phyloP scores from a whole-genome alignment of 2,329 filamentous ascomycete species.

The Sporothrix inflata region DNA sequence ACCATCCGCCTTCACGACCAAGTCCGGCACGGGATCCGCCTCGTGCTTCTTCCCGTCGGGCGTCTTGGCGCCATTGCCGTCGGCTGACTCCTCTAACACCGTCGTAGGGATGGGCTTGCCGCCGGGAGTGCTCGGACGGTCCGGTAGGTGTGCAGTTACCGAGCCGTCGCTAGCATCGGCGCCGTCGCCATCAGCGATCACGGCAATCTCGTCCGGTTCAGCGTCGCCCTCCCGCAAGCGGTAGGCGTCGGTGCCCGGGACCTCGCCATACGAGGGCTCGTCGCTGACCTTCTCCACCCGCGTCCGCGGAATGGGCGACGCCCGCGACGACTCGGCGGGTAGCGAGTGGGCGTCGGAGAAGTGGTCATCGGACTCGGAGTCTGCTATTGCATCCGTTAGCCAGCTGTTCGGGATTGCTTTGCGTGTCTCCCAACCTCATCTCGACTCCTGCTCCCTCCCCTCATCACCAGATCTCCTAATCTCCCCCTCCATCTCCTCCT shows the following conservation, averaged over 20 bases:
- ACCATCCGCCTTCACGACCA: constrained; percentile 53
- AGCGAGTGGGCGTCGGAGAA: constrained; percentile 68
- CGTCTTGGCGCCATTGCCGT: constrained; percentile 50
- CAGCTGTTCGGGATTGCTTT: neutral
- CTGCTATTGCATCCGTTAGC: constrained; percentile 40
- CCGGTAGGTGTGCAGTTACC: neutral
- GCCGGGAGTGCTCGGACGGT: constrained; percentile 40
- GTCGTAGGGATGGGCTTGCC: constrained; percentile 54
- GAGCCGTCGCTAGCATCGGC: neutral
- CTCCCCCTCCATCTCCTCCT: neutral
- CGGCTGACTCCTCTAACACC: constrained; percentile 56
- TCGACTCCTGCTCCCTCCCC: neutral
- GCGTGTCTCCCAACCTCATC: neutral
- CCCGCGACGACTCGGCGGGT: constrained; percentile 46
- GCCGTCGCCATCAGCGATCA: constrained; percentile 44
- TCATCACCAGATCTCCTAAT: neutral
- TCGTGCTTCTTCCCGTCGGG: constrained; percentile 51
- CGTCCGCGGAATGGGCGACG: constrained; percentile 61
- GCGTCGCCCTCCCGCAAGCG: constrained; percentile 60
- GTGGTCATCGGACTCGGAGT: constrained; percentile 69
- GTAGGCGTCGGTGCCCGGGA: constrained; percentile 64
- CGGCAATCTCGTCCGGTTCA: constrained; percentile 62
- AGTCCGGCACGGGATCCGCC: constrained; percentile 58
- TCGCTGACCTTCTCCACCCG: constrained; percentile 63
- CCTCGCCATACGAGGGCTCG: constrained; percentile 62